phyloP scores from a whole-genome alignment of 345 rosid species.

The Bruguiera gymnorhiza region DNA sequence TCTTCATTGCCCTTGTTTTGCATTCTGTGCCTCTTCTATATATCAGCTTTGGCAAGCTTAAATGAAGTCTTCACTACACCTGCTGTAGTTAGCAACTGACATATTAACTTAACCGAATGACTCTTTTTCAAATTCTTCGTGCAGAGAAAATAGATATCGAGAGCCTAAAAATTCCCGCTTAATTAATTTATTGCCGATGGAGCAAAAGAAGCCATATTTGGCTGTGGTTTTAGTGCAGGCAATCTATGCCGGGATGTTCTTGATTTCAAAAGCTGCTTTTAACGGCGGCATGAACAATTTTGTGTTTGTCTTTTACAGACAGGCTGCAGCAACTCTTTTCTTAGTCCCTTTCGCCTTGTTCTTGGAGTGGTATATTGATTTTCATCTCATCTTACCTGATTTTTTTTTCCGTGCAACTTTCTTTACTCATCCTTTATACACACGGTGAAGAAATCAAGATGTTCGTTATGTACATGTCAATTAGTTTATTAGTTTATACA shows the following conservation, averaged over 20 bases:
- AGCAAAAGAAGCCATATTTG: conserved; percentile 54
- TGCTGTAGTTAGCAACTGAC: too few relatives aligned
- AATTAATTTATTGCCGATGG: conserved; percentile 23
- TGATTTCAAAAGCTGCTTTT: conserved; percentile 87
- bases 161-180: background rate
- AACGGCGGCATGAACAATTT: conserved; percentile 83
- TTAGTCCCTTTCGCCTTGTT: conserved; percentile 63
- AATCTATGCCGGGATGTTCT: conserved; percentile 84
- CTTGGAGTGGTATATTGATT: conserved; percentile 55
- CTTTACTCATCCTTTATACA: background rate
- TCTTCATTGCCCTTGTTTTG: conserved; percentile 1
- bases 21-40: background rate
- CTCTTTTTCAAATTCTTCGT: background rate
- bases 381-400: background rate
- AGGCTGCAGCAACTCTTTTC: conserved; percentile 72
- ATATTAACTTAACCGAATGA: too few relatives aligned
- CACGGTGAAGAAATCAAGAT: background rate
- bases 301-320: conserved; percentile 79
- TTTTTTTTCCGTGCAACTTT: background rate
- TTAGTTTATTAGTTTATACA: too few relatives aligned
- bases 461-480: too few relatives aligned
- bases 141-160: background rate
- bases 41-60: background rate
- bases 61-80: too few relatives aligned
- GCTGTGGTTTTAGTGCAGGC: conserved; percentile 52